phyloP scores from a whole-genome alignment of 73 alveolate species.

The Urostyla sp. region DNA sequence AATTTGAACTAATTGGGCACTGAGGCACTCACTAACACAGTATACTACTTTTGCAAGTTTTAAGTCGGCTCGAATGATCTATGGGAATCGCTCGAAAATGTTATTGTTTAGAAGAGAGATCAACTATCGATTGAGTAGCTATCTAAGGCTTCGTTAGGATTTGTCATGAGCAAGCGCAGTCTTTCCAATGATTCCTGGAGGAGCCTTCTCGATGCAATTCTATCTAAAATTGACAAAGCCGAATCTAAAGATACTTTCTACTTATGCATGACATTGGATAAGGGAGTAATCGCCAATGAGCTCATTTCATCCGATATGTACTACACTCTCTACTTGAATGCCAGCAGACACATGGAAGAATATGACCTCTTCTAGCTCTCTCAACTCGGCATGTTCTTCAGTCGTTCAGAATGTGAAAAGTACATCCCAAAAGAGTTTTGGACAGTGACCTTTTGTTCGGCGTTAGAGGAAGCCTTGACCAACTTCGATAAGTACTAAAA shows the following conservation, averaged over 20 bases:
- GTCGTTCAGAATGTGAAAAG: background rate
- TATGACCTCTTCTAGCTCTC: slow-evolving; percentile 23
- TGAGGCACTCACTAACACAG: slow-evolving; percentile 20
- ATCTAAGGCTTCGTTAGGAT: slow-evolving; percentile 2
- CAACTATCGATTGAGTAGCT: slow-evolving; percentile 3
- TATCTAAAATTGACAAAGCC: slow-evolving; percentile 41
- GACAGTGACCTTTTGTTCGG: background rate
- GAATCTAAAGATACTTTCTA: slow-evolving; percentile 47
- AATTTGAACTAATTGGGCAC: background rate
- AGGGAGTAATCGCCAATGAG: background rate
- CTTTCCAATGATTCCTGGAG: background rate
- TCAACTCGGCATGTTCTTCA: background rate
- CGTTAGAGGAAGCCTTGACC: background rate
- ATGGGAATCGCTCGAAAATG: slow-evolving; percentile 1
- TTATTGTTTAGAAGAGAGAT: background rate
- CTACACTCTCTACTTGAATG: slow-evolving; percentile 46
- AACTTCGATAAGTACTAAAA: slow-evolving; percentile 26
- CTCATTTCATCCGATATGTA: slow-evolving; percentile 13
- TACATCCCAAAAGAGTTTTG: slow-evolving; percentile 40
- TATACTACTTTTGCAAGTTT: slow-evolving; percentile 34
- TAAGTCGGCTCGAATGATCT: background rate
- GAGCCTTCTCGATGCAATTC: slow-evolving; percentile 7
- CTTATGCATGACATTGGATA: slow-evolving; percentile 40
- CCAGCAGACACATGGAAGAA: background rate
- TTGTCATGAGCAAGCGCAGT: slow-evolving; percentile 19